phyloP scores from a whole-genome alignment of 495 filamentous ascomycete genomes.

The Penicillium crystallinum region DNA sequence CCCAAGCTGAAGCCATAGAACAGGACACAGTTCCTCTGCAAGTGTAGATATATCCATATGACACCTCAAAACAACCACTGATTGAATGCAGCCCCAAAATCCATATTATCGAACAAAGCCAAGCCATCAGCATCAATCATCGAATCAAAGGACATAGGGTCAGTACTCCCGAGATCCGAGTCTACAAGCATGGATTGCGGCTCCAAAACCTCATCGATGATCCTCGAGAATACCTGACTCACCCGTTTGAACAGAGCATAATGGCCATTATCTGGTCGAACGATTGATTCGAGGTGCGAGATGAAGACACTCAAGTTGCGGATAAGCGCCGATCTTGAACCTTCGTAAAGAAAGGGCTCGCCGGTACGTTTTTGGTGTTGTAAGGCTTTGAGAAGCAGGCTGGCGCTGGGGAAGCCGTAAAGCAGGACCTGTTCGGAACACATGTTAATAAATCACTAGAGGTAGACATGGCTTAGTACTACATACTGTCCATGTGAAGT shows the following conservation, averaged over 20 bases:
- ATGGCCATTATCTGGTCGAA: constrained; percentile 15
- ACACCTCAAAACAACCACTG: constrained; percentile 26
- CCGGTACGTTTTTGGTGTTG: constrained; percentile 39
- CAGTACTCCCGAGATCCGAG: not conserved
- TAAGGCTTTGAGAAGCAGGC: constrained; percentile 40
- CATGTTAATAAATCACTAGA: not conserved
- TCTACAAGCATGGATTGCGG: constrained; percentile 9
- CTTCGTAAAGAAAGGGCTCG: constrained; percentile 32
- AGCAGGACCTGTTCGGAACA: constrained; percentile 25
- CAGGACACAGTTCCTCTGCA: too few species aligned
- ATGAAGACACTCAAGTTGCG: constrained; percentile 57
- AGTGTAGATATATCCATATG: too few species aligned
- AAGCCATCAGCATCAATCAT: constrained; percentile 18
- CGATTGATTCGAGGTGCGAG: constrained; percentile 27
- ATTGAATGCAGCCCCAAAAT: constrained; percentile 25
- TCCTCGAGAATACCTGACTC: constrained; percentile 23
- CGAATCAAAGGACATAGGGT: constrained; percentile 11
- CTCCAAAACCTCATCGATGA: constrained; percentile 33
- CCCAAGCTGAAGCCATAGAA: too few species aligned
- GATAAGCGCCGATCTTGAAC: constrained; percentile 50
- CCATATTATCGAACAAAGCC: constrained; percentile 22
- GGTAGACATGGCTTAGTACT: not conserved
- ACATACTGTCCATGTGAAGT: constrained; percentile 24
- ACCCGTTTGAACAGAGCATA: constrained; percentile 27
- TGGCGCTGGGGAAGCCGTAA: constrained; percentile 38